Conservation (phyloP, 2,329 filamentous ascomycete genomes). For the Coniochaeta hoffmannii region DNA sequence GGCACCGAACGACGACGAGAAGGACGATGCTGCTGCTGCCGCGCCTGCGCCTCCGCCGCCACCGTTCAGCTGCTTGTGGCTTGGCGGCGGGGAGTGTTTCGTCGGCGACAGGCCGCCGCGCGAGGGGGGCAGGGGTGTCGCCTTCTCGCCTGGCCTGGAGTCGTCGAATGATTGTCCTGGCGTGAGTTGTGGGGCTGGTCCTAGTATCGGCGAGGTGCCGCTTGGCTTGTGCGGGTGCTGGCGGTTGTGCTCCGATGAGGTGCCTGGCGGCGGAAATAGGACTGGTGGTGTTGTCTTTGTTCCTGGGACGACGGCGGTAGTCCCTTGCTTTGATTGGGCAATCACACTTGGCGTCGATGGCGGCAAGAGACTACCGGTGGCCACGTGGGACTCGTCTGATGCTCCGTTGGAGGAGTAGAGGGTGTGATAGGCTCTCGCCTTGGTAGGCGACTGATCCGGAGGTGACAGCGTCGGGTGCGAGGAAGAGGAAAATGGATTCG, state of each 20-base stretch:
- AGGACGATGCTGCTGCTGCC: not conserved
- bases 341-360: not conserved
- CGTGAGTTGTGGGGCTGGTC: constrained; percentile 21
- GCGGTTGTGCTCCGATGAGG: constrained; percentile 8
- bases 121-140: constrained; percentile 33
- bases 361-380: not conserved
- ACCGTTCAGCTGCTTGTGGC: constrained; percentile 19
- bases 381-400: constrained; percentile 6
- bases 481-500: constrained; percentile 32
- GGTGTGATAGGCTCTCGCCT: constrained; percentile 30
- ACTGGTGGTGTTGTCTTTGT: constrained; percentile 18
- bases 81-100: constrained; percentile 41
- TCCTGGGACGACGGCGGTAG: constrained; percentile 1
- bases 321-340: not conserved
- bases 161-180: constrained; percentile 13
- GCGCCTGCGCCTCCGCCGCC: no score
- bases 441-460: constrained; percentile 31
- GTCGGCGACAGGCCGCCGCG: constrained; percentile 42
- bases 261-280: constrained; percentile 9
- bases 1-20: not conserved
- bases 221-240: constrained; percentile 7
- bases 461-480: constrained; percentile 33
- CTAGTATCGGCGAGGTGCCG: not conserved
- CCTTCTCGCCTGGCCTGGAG: constrained; percentile 19
- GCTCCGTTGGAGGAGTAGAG: constrained; percentile 21